Evolutionary conservation across 2,329 filamentous ascomycete genomes (phyloP), one percentile per base, ranked within the genome.

Genomic region (Botrytis hyacinthi): DNA sequence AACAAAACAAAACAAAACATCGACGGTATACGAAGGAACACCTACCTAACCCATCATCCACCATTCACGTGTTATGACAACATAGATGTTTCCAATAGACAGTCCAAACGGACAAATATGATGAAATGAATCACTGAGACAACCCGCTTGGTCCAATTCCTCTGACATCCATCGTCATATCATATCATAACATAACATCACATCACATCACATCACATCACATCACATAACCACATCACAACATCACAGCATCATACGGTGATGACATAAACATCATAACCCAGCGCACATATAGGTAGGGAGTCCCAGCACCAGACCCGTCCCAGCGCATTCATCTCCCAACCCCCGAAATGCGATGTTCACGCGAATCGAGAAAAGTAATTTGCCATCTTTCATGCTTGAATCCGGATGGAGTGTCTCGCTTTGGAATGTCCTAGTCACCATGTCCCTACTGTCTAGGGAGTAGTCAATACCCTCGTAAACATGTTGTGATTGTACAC

Each of bases 61-160:
- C n/a, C 18, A 22, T 63, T 63, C 61, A 63, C n/a, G n/a, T 29
- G 40, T n/a, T 42, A 66, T 66, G 63, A 66, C 44, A 66, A 16
- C 63, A 66, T 66, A 18, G 10, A 26, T 14, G 63, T 66, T 66
- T 66, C 42, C 44, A 48, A 37, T 66, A 12, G n/a, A 40, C 37
- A 44, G 18, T 1, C 57, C 20, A 5, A 35, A 4, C 29, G 9
- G 57, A 20, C 2, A 40, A 7, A 16, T 40, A 37, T n/a, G 26
- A 35, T 37, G 59, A 61, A 40, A 42, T 40, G 9, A 12, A 40
- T 62, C 22, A 63, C 61, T 7, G 26, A 20, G 61, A 44, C 61
- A 63, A 63, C 40, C 16, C 32, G 32, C 32, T 42, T 37, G 22
- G n/a, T 63, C 7, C 60, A 63, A 29, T 62, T 42, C 60, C 60